Base-by-base conservation (phyloP, 805 yeast genomes). In the Monosporozyma servazzii region DNA sequence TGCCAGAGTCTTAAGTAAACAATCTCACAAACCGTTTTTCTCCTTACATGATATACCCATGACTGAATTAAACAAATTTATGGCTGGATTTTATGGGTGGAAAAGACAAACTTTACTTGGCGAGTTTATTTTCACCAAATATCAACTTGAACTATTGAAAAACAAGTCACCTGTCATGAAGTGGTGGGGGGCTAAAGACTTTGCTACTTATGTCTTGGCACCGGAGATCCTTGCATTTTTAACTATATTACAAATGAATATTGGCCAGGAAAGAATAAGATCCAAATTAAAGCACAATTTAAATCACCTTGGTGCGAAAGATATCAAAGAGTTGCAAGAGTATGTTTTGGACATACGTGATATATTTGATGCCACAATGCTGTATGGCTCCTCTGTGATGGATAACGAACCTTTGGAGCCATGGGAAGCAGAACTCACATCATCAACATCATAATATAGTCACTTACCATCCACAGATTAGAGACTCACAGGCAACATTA, bases 81-180 rank as follows among this genome's bases (percentile, higher is more conserved):
- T 69, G 2, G 80, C 80, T 27, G 90, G 91, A 0, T 84, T 74
- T 59, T 75, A 75, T 54, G 91, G 90, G 0, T 63, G 77, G 33
- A 72, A 71, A 54, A 69, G 90, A 50, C 86, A 83, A 55, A 67
- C 74, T 51, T 62, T 70, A 15, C 72, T 84, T 1, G 75, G 83
- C 1, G 60, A 68, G 29, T 56, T 70, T 41, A 75, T 84, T 15
- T 52, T 66, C n/a, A 59, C 63, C 1, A 54, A 59, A 11, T 73
- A 65, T 49, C 61, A 63, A 23, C 49, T 57, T 1, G 60, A 68
- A 29, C 55, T 82, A 3, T 51, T 51, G 49, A 53, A 27, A 56
- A 63, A 43, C 51, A 48, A 66, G 55, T 78, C 78, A 56, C 66
- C 69, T 20, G 78, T 81, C 1, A 63, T 84, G 7, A 66, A 69